A percentile compares a stretch with the other conserved stretches of the same genome.
Conservation (phyloP, 1,284 basidiomycete genomes). For the Apiotrichum porosum region DNA sequence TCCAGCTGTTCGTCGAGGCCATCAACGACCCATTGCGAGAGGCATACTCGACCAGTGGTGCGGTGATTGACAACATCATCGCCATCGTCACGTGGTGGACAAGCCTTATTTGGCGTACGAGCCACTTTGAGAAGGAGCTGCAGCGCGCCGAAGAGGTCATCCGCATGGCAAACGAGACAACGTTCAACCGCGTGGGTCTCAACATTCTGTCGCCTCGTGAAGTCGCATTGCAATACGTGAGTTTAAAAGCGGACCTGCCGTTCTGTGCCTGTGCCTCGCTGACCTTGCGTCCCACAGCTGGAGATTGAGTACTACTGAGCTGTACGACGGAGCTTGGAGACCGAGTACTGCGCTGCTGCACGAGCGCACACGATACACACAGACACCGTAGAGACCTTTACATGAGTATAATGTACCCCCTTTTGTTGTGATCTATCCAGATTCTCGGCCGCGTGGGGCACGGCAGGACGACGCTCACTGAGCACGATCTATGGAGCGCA, state of each 20-base stretch:
- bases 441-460: too few relatives aligned
- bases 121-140: slow-evolving; percentile 51
- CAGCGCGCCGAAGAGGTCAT: slow-evolving; percentile 40
- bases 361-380: neutral
- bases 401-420: too few relatives aligned
- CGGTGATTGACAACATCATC: slow-evolving; percentile 49
- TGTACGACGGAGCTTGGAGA: neutral
- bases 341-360: too few relatives aligned
- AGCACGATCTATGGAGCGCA: too few relatives aligned
- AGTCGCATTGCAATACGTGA: slow-evolving; percentile 52
- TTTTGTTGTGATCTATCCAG: too few relatives aligned
- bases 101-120: slow-evolving; percentile 43
- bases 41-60: slow-evolving; percentile 47
- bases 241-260: slow-evolving; percentile 12
- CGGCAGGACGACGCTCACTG: too few relatives aligned
- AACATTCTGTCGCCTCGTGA: slow-evolving; percentile 50
- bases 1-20: slow-evolving; percentile 43
- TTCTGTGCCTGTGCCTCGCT: neutral
- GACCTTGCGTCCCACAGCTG: slow-evolving; percentile 36
- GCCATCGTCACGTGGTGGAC: slow-evolving; percentile 50
- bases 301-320: slow-evolving; percentile 38
- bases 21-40: slow-evolving; percentile 46
- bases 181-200: slow-evolving; percentile 51
- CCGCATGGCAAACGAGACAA: slow-evolving; percentile 39
- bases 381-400: too few relatives aligned